These are phyloP conservation scores for Eucalyptus rudis DNA, from an alignment of 345 rosid species.

Conservation along the genomic window DNA sequence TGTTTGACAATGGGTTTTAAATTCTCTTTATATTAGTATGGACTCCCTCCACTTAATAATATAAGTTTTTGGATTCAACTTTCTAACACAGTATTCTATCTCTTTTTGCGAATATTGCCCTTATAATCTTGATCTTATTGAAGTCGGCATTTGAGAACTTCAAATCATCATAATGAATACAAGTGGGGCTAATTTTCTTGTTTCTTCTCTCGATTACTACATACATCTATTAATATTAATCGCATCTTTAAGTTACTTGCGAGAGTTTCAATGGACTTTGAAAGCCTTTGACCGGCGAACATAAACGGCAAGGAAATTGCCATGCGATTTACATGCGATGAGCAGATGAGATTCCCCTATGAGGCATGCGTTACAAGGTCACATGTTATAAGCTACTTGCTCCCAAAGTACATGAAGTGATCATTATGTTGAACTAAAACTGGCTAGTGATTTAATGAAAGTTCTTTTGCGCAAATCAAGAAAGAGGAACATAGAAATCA, in stretches of 20 bases:
- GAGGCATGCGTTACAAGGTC: neutral
- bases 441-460: neutral
- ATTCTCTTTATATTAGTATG: too few relatives aligned
- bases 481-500: neutral
- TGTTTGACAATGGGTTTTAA: too few relatives aligned
- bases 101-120: too few relatives aligned
- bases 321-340: neutral
- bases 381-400: neutral
- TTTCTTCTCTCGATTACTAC: neutral
- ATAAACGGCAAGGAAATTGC: neutral
- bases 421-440: neutral
- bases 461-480: neutral
- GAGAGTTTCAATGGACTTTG: neutral
- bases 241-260: neutral
- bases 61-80: too few relatives aligned
- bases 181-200: neutral
- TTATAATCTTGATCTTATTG: neutral
- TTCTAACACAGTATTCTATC: too few relatives aligned
- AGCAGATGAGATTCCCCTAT: neutral
- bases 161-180: neutral
- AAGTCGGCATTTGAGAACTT: neutral
- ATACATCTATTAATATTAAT: neutral
- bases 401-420: neutral
- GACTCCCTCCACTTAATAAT: too few relatives aligned
- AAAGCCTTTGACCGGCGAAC: neutral